Base-by-base conservation (phyloP, 192 early-diverging fungal genomes). In the Spizellomyces sp. region DNA sequence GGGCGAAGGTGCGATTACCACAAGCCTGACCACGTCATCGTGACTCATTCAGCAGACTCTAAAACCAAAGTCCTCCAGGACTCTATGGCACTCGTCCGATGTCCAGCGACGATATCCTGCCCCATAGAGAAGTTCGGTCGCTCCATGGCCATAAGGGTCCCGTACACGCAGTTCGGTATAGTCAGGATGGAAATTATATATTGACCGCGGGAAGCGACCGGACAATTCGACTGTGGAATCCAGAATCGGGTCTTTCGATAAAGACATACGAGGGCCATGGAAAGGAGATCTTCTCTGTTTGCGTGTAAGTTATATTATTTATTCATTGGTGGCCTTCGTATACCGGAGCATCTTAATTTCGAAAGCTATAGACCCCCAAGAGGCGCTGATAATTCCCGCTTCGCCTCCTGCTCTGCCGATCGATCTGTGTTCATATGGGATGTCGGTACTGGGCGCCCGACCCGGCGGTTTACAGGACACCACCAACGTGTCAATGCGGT, bases 401-500 rank as follows among this genome's bases (percentile, higher is more conserved):
- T 99, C 71, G 91, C 88, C 27, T 92, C 93, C 27, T 90, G 93
- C 65, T 91, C 92, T 46, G 89, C 81, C 5, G 96, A 98, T 75
- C 87, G 89, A 27, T 72, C 89, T 6, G 91, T 95, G 12, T 87
- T 92, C 64, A 69, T 94, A 6, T 98, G 95, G 95, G 96, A 99
- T 68, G 90, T 97, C 2, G 73, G 75, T 12, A 87, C 89, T 5
- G 93, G 92, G 8, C 78, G 79, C 66, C 81, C 90, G 4, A 83
- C 89, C n/a, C 84, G 92, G 27, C 80, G 91, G 60, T 94, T 90
- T 70, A 71, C 87, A 1, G 93, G 91, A 4, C 97, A 99, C 67
- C 80, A 85, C 62, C 89, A 93, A 77, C 84, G 93, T 44, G 84
- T 98, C 6, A 95, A 97, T 73, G 83, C 90, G 19, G 90, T 96